Base-by-base conservation (phyloP, 2,329 filamentous ascomycete genomes). In the Ceratocystis harringtonii region DNA sequence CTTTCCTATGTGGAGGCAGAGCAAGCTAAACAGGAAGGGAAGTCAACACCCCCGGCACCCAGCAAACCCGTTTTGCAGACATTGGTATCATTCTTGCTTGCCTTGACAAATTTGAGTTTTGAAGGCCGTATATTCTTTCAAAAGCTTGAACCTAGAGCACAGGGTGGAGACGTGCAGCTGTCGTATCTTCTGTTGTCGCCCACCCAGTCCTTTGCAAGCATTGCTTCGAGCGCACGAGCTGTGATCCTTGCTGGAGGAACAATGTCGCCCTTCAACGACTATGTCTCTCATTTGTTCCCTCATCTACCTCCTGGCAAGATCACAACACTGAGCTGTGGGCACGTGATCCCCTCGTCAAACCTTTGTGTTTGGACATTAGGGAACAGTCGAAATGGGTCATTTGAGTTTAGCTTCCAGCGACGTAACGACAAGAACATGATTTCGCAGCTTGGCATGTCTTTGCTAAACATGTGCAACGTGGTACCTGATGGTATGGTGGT, bases 231-330 rank as follows among this genome's bases (percentile, higher is more conserved):
- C 68, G 90, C 94, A 0, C 82, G 91, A 66, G 89, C 92, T 1
- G 88, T 99, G 2, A 87, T 99, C 52, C 78, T 99, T 2, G 94
- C 92, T 0, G 94, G 94, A 66, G 94, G 94, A 25, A 99, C 94
- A 30, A 97, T 99, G 94, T 95, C 94, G 1, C 94, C 94, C 0
- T 95, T 97, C 78, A 83, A 87, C 28, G 94, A 97, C 75, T 99
- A 96, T 75, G 85, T 82, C 44, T 81, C 87, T 3, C 89, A 96
- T 70, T 79, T 99, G 0, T 94, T 99, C 68, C 89, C 92, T 0
- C 87, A 89, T 61, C 74, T 96, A 0, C 73, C 82, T 0, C 70
- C 79, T 0, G 75, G 78, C 0, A 84, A 84, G 66, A 81, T 97
- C 57, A 86, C 81, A 8, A 96, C 89, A 0, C 82, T 96, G 36